Conservation (phyloP, 2,329 filamentous ascomycete species). For the Sclerotinia nivalis region DNA sequence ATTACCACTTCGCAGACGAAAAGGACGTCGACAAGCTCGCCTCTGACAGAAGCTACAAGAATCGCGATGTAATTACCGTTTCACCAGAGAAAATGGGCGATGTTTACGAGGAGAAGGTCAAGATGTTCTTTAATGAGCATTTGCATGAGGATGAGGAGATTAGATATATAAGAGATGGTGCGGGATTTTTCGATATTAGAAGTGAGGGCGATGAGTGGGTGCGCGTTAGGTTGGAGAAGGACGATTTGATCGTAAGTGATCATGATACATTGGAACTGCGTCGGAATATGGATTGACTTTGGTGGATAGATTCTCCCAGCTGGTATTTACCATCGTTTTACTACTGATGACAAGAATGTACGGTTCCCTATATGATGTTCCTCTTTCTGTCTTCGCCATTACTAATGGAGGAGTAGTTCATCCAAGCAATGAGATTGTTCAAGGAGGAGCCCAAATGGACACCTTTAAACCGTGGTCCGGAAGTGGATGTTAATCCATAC, state of each 20-base stretch:
- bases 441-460: constrained; percentile 99
- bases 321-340: constrained; percentile 97
- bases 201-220: constrained; percentile 85
- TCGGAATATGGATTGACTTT: neutral
- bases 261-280: neutral
- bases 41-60: constrained; percentile 77
- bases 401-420: constrained; percentile 61
- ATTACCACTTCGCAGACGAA: constrained; percentile 67
- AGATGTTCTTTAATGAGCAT: constrained; percentile 92
- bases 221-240: constrained; percentile 77
- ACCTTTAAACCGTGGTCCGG: constrained; percentile 75
- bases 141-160: constrained; percentile 99
- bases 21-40: constrained; percentile 74
- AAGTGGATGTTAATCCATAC: constrained; percentile 76
- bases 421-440: constrained; percentile 94
- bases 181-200: constrained; percentile 91
- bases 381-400: constrained; percentile 7
- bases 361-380: constrained; percentile 44
- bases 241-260: constrained; percentile 68
- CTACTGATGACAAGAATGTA: constrained; percentile 88
- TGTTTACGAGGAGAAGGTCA: constrained; percentile 89
- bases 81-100: constrained; percentile 83
- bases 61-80: constrained; percentile 90
- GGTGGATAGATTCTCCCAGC: constrained; percentile 69
- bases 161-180: constrained; percentile 84